Evolutionary conservation across 192 early-diverging fungal species (phyloP).

Genomic region (Coemansia sp.): DNA sequence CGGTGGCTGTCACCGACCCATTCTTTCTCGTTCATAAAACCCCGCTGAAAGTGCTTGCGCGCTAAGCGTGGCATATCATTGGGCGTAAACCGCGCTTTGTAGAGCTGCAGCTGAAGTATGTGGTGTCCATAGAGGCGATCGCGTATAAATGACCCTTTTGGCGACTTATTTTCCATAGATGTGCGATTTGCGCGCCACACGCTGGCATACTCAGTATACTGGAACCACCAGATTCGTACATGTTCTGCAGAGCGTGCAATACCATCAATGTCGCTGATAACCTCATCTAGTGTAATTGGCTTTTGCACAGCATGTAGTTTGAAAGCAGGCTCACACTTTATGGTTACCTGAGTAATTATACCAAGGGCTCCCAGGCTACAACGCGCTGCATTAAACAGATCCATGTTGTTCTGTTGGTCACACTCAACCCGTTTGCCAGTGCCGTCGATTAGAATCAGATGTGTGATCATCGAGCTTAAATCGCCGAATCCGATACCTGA

Average conservation of each 20-base stretch:
- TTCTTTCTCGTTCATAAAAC: constrained; percentile 51
- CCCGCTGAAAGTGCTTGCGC: constrained; percentile 57
- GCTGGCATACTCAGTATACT: constrained; percentile 66
- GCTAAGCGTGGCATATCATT: constrained; percentile 20
- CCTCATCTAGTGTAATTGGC: constrained; percentile 57
- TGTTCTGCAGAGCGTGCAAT: constrained; percentile 69
- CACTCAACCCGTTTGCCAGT: constrained; percentile 56
- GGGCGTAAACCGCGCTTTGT: constrained; percentile 40
- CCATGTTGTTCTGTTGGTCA: constrained; percentile 39
- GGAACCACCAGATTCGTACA: constrained; percentile 75
- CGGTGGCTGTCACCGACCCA: constrained; percentile 62
- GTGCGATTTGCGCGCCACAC: constrained; percentile 70
- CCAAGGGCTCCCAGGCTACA: constrained; percentile 70
- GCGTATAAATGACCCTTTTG: constrained; percentile 17
- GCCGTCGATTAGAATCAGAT: constrained; percentile 62
- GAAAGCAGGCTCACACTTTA: constrained; percentile 67
- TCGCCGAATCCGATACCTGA: constrained; percentile 64
- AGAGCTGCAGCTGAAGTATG: constrained; percentile 58
- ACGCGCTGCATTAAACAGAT: constrained; percentile 66
- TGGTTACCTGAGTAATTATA: constrained; percentile 63
- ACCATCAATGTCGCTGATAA: constrained; percentile 54
- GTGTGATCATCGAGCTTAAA: constrained; percentile 57
- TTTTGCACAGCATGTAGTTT: constrained; percentile 63
- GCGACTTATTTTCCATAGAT: constrained; percentile 16
- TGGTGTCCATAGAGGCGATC: constrained; percentile 36